A percentile compares a stretch with the other conserved stretches of the same genome.
Evolutionary conservation across 1,139 yeast genomes (phyloP).

Genomic region (Hansenula lynferdii): DNA sequence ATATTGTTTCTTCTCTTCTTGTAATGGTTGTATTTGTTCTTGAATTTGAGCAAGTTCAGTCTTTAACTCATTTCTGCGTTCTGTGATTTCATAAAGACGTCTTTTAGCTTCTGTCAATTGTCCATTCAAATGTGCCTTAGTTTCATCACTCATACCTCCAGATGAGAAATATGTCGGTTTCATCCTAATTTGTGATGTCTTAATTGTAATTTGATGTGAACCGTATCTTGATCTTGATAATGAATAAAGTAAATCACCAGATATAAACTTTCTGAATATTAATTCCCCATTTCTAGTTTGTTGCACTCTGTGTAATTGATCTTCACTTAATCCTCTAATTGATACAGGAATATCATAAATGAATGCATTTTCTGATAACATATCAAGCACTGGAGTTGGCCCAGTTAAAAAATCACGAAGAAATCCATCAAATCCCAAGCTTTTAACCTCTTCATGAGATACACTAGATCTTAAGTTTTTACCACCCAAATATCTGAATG

Average conservation of each 20-base stretch:
- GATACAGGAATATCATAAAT: slow-evolving; percentile 66
- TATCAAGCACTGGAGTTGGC: slow-evolving; percentile 66
- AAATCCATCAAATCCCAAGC: slow-evolving; percentile 75
- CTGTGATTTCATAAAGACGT: slow-evolving; percentile 16
- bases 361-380: slow-evolving; percentile 59
- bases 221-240: slow-evolving; percentile 58
- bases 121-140: slow-evolving; percentile 16
- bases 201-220: slow-evolving; percentile 40
- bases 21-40: slow-evolving; percentile 13
- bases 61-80: slow-evolving; percentile 21
- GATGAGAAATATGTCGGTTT: slow-evolving; percentile 32
- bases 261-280: slow-evolving; percentile 51
- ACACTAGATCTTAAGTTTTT: slow-evolving; percentile 25
- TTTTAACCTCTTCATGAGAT: slow-evolving; percentile 31
- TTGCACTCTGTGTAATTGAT: slow-evolving; percentile 36
- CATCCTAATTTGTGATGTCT: slow-evolving; percentile 9
- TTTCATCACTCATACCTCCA: slow-evolving; percentile 39
- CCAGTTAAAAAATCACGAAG: slow-evolving; percentile 69
- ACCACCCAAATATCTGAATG: slow-evolving; percentile 39
- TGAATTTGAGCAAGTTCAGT: slow-evolving; percentile 17
- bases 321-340: slow-evolving; percentile 33
- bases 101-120: slow-evolving; percentile 17
- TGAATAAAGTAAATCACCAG: slow-evolving; percentile 50
- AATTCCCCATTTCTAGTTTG: slow-evolving; percentile 34
- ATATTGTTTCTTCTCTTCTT: slow-evolving; percentile 13